Evolutionary conservation across 768 basidiomycete species (phyloP), one percentile per base, ranked within the genome.

Genomic region (Lanmaoa rubissima): DNA sequence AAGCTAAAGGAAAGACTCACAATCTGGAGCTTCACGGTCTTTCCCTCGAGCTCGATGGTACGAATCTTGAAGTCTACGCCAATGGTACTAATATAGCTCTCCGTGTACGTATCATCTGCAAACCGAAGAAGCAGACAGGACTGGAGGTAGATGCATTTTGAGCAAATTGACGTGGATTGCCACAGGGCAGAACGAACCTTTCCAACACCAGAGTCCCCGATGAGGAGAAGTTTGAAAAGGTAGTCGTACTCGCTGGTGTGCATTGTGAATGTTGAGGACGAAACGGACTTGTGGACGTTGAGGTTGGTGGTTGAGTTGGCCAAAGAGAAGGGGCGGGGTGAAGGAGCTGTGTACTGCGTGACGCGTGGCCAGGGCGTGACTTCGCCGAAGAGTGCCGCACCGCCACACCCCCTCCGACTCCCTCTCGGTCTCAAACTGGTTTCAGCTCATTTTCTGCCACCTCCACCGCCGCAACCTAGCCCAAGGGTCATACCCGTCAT

Each of bases 21-120:
- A 75, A 98, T 98, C 78, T 98, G 96, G 57, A 98, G 83, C 75
- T 98, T 98, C 74, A 98, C 92, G 1, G 92, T 92, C 87, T 97
- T 97, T 57, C 96, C 96, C 69, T 98, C 96, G 53, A 98, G 82
- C 73, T 98, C 96, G 75, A 98, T 98, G 36, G 96, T 98, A 58
- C 96, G 85, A 78, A 98, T 98, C 88, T 95, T 96, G 79, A 97
- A 97, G 79, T 97, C 94, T 56, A 98, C 94, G 62, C 97, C 97
- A 74, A 98, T 98, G 39, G 96, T 98, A 57, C 88, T 91, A 71
- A 98, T 95, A 76, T 96, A 98, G 65, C 90, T 93, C 73, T 96
- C 94, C 51, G 96, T 97, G 80, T 95, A 98, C 49, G 94, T 91
- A 74, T 98, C 96, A 76, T 98, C 96, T 59, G 91, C 90, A 67